phyloP scores from a whole-genome alignment of 768 basidiomycete genomes.

The Leucosporidium creatinivorum region DNA sequence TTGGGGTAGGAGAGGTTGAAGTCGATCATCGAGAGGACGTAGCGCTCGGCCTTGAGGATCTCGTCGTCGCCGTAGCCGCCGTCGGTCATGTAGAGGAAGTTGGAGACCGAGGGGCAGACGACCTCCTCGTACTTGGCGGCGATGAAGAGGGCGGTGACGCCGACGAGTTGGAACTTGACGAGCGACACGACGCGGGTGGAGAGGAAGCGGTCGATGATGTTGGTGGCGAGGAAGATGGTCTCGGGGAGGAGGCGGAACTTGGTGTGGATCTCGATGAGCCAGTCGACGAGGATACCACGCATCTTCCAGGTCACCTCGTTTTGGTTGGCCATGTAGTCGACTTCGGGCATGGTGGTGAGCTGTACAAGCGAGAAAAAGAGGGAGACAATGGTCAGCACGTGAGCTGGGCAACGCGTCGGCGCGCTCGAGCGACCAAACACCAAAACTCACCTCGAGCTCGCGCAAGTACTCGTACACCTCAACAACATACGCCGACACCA shows the following conservation, averaged over 20 bases:
- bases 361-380: conserved; percentile 38
- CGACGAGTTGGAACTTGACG: conserved; percentile 81
- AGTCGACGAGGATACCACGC: conserved; percentile 82
- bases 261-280: conserved; percentile 84
- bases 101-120: conserved; percentile 70
- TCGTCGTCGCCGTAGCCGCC: conserved; percentile 68
- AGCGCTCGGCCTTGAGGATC: conserved; percentile 80
- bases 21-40: conserved; percentile 73
- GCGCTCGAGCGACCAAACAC: conserved; percentile 2
- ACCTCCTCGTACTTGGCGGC: conserved; percentile 91
- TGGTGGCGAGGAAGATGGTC: conserved; percentile 80
- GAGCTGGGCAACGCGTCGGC: neutral
- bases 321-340: conserved; percentile 74
- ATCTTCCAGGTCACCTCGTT: conserved; percentile 80
- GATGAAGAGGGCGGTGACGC: conserved; percentile 76
- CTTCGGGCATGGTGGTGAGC: conserved; percentile 70
- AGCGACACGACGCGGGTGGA: conserved; percentile 66
- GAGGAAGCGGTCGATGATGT: conserved; percentile 68
- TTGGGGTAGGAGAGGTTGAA: conserved; percentile 83
- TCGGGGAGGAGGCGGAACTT: conserved; percentile 80
- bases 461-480: conserved; percentile 92
- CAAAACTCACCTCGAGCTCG: conserved; percentile 61
- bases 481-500: conserved; percentile 92
- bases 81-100: conserved; percentile 73
- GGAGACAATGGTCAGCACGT: neutral